Evolutionary conservation across 495 filamentous ascomycete genomes (phyloP).

Genomic region (Astrothelium macrocarpum): DNA sequence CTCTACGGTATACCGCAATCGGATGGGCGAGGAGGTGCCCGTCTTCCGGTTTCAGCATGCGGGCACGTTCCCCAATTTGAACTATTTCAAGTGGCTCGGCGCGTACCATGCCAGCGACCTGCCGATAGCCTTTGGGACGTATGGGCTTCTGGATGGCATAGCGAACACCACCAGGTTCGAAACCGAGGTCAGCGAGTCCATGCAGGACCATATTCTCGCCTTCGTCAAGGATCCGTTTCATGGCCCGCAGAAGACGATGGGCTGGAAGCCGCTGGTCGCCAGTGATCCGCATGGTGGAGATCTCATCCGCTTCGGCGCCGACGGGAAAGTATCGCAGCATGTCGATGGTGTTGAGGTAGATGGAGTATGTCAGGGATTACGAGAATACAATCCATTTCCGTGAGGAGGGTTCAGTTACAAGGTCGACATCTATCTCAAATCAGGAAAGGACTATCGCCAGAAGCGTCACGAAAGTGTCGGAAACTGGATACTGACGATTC

Average conservation of each 20-base stretch:
- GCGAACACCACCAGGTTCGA: constrained; percentile 22
- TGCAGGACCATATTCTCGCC: constrained; percentile 21
- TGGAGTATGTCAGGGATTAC: constrained; percentile 24
- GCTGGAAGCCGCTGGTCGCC: constrained; percentile 25
- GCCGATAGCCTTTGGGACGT: constrained; percentile 20
- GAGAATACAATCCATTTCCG: constrained; percentile 19
- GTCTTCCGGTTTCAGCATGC: constrained; percentile 26
- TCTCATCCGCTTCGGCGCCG: constrained; percentile 27
- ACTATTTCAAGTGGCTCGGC: constrained; percentile 16
- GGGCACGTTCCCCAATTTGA: constrained; percentile 24
- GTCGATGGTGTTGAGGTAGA: constrained; percentile 26
- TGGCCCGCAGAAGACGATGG: constrained; percentile 16
- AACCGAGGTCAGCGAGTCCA: constrained; percentile 18
- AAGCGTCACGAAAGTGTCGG: too few species aligned
- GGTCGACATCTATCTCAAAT: not conserved
- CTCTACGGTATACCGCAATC: constrained; percentile 12
- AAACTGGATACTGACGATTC: too few species aligned
- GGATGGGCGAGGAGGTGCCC: constrained; percentile 12
- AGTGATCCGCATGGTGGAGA: constrained; percentile 24
- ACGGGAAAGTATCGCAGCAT: constrained; percentile 25
- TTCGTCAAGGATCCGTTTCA: constrained; percentile 26
- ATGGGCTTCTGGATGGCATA: not conserved
- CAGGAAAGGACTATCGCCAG: not conserved
- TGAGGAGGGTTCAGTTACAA: constrained; percentile 9
- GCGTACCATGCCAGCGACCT: constrained; percentile 24